These are phyloP conservation scores for Pseudozyma flocculosa DNA, from an alignment of 1,284 basidiomycete species.

Conservation along the genomic window DNA sequence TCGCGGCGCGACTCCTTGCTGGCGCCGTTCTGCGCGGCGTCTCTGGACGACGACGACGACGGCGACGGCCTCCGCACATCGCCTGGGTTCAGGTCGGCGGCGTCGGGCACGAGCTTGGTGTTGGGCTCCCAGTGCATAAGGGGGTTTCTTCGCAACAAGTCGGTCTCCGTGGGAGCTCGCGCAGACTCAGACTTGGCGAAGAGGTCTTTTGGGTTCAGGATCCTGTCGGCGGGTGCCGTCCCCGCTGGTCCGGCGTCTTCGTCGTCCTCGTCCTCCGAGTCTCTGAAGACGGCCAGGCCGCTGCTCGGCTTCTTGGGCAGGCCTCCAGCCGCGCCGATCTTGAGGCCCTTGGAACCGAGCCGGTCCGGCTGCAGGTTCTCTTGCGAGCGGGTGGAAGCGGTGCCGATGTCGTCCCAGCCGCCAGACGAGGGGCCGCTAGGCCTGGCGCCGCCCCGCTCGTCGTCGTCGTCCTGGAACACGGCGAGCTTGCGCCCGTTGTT, in stretches of 20 bases:
- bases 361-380: slow-evolving; percentile 39
- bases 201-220: slow-evolving; percentile 31
- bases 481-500: slow-evolving; percentile 42
- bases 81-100: slow-evolving; percentile 10
- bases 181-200: slow-evolving; percentile 6
- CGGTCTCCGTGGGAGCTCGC: slow-evolving; percentile 32
- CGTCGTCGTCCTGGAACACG: slow-evolving; percentile 47
- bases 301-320: slow-evolving; percentile 30
- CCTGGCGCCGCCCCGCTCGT: slow-evolving; percentile 12
- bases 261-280: slow-evolving; percentile 60
- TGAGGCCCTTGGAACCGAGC: slow-evolving; percentile 19
- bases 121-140: slow-evolving; percentile 47
- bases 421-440: slow-evolving; percentile 11
- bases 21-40: no score
- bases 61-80: not conserved
- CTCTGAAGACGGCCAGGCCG: slow-evolving; percentile 49
- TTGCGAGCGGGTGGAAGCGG: slow-evolving; percentile 33
- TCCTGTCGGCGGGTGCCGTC: slow-evolving; percentile 29
- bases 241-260: slow-evolving; percentile 37
- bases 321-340: slow-evolving; percentile 28
- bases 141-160: slow-evolving; percentile 45
- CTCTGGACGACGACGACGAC: no score
- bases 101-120: slow-evolving; percentile 23
- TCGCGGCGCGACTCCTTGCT: no score
- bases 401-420: slow-evolving; percentile 42